phyloP scores from a whole-genome alignment of 805 yeast genomes.

The Sugiyamaella floridensis region DNA sequence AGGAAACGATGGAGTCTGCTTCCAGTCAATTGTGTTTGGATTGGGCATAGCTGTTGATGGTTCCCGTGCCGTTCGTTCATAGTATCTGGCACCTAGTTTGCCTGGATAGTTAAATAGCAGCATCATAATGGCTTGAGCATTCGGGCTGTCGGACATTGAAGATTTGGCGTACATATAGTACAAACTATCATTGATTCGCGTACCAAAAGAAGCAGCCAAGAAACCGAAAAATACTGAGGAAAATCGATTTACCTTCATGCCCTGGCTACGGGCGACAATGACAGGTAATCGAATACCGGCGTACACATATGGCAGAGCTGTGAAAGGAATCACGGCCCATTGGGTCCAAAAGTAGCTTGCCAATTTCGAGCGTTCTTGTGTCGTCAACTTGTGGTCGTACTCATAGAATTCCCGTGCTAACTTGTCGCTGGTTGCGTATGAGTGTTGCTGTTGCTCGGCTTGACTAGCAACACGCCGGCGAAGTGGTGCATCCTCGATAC shows the following conservation, averaged over 20 bases:
- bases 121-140: constrained; percentile 9
- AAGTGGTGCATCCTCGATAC: too few relatives aligned
- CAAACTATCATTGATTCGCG: constrained; percentile 6
- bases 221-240: constrained; percentile 14
- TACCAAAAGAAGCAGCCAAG: constrained; percentile 13
- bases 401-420: constrained; percentile 10
- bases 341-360: constrained; percentile 10
- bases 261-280: constrained; percentile 4
- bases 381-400: constrained; percentile 10
- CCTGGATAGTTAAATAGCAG: constrained; percentile 16
- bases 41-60: constrained; percentile 14
- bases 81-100: constrained; percentile 18
- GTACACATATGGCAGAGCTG: constrained; percentile 10
- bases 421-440: constrained; percentile 1
- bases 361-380: constrained; percentile 10
- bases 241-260: constrained; percentile 10
- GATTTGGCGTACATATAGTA: constrained; percentile 8
- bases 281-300: constrained; percentile 14
- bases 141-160: constrained; percentile 2
- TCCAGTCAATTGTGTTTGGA: constrained; percentile 20
- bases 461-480: too few relatives aligned
- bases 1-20: constrained; percentile 15
- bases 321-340: constrained; percentile 9
- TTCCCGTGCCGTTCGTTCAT: constrained; percentile 13
- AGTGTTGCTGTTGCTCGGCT: too few relatives aligned